phyloP scores from a whole-genome alignment of 352 stramenopile species.

The Phytopythium delawarense region DNA sequence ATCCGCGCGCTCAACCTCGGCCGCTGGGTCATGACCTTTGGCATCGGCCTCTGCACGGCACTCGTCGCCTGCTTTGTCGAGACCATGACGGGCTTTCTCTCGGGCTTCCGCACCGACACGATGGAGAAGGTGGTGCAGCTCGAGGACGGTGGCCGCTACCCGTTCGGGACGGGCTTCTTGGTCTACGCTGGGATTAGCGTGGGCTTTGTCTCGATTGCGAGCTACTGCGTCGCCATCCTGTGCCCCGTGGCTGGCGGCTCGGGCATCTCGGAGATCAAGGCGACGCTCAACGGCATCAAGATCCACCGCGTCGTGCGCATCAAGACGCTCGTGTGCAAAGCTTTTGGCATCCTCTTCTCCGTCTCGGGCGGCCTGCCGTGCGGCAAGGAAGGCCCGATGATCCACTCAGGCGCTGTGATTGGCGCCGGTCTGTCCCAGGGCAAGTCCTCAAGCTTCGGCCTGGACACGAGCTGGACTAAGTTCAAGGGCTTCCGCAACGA shows the following conservation, averaged over 20 bases:
- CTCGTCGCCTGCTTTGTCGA: conserved; percentile 94
- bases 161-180: conserved; percentile 80
- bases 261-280: conserved; percentile 92
- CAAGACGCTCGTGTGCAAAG: conserved; percentile 82
- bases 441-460: conserved; percentile 66
- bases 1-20: conserved; percentile 80
- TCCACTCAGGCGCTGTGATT: conserved; percentile 84
- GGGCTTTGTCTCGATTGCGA: conserved; percentile 89
- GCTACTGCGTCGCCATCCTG: conserved; percentile 90
- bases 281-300: conserved; percentile 89
- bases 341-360: conserved; percentile 82
- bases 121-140: conserved; percentile 79
- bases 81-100: conserved; percentile 84
- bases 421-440: conserved; percentile 71
- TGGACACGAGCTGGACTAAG: conserved; percentile 72
- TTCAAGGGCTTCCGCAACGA: conserved; percentile 81
- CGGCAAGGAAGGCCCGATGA: conserved; percentile 92
- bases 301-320: conserved; percentile 74
- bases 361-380: conserved; percentile 83
- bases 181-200: conserved; percentile 91
- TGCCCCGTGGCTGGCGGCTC: conserved; percentile 95
- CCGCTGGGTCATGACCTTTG: conserved; percentile 95
- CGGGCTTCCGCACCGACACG: conserved; percentile 85
- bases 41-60: conserved; percentile 92
- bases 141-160: conserved; percentile 37